phyloP scores from a whole-genome alignment of 768 basidiomycete genomes.

The Aureoboletus auriporus region DNA sequence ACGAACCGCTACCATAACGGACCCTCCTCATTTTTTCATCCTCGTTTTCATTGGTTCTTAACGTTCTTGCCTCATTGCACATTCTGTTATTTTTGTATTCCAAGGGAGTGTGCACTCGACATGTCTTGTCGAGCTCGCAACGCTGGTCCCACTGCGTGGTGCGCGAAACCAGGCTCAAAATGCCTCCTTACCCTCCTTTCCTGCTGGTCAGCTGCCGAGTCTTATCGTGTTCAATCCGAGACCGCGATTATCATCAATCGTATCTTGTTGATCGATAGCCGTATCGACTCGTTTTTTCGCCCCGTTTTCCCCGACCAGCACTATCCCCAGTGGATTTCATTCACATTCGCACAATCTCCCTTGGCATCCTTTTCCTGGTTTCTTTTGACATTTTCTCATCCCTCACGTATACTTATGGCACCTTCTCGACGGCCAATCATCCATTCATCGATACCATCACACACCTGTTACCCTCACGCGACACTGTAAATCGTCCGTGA shows the following conservation, averaged over 20 bases:
- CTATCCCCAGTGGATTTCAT: constrained; percentile 27
- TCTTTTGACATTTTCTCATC: constrained; percentile 18
- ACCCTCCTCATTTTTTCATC: constrained; percentile 34
- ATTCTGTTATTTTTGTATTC: constrained; percentile 33
- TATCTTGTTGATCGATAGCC: constrained; percentile 46
- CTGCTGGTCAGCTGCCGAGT: constrained; percentile 32
- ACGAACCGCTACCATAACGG: constrained; percentile 16
- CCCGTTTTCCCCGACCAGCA: constrained; percentile 17
- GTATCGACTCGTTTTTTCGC: constrained; percentile 27
- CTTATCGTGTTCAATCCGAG: constrained; percentile 33
- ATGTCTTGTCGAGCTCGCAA: constrained; percentile 24
- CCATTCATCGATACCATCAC: constrained; percentile 22
- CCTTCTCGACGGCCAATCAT: constrained; percentile 24
- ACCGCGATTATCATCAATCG: constrained; percentile 25
- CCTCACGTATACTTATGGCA: constrained; percentile 12
- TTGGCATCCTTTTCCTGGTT: constrained; percentile 14
- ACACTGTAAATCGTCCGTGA: constrained; percentile 7
- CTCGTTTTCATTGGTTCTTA: constrained; percentile 26
- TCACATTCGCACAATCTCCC: constrained; percentile 24
- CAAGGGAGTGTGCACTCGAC: constrained; percentile 17
- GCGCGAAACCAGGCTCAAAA: constrained; percentile 24
- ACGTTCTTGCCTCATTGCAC: constrained; percentile 31
- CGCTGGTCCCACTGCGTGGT: constrained; percentile 35
- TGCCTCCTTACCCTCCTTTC: constrained; percentile 5
- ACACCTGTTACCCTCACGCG: constrained; percentile 16